Percentiles rank a stretch among this genome's conserved stretches.
These are phyloP conservation scores for Sparassis latifolia DNA, from an alignment of 1,284 basidiomycete genomes.

Conservation along the genomic window DNA sequence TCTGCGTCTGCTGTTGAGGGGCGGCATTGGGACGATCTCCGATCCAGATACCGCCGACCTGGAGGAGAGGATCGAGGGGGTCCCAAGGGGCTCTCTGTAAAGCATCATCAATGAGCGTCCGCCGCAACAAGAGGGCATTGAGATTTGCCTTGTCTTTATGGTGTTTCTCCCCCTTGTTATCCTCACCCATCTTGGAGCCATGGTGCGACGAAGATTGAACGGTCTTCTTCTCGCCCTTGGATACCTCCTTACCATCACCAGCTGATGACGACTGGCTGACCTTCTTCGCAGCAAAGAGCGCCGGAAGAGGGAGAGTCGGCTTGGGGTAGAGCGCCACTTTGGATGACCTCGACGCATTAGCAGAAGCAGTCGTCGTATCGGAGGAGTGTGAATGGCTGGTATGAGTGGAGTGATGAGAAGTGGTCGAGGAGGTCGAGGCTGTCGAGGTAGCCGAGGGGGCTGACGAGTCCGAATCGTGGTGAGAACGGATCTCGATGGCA, in stretches of 20 bases:
- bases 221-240: background rate
- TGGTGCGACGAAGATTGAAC: background rate
- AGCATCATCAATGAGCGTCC: background rate
- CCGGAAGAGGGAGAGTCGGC: slow-evolving; percentile 18
- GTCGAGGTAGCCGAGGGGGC: slow-evolving; percentile 5
- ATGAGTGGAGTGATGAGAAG: background rate
- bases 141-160: slow-evolving; percentile 12
- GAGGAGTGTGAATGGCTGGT: too few species aligned
- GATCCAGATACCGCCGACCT: slow-evolving; percentile 18
- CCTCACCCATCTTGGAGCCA: slow-evolving; percentile 1
- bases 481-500: slow-evolving; percentile 26
- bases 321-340: slow-evolving; percentile 8
- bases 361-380: too few species aligned
- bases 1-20: background rate
- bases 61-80: slow-evolving; percentile 14
- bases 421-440: background rate
- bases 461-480: slow-evolving; percentile 2
- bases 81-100: slow-evolving; percentile 14
- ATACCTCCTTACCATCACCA: background rate
- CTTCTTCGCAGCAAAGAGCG: background rate
- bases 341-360: too few species aligned
- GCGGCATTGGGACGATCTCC: slow-evolving; percentile 2
- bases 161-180: slow-evolving; percentile 6
- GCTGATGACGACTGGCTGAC: too few species aligned
- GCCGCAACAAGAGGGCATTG: too few species aligned